phyloP scores from a whole-genome alignment of 2,329 filamentous ascomycete species.

The Phaeoacremonium minimum region DNA sequence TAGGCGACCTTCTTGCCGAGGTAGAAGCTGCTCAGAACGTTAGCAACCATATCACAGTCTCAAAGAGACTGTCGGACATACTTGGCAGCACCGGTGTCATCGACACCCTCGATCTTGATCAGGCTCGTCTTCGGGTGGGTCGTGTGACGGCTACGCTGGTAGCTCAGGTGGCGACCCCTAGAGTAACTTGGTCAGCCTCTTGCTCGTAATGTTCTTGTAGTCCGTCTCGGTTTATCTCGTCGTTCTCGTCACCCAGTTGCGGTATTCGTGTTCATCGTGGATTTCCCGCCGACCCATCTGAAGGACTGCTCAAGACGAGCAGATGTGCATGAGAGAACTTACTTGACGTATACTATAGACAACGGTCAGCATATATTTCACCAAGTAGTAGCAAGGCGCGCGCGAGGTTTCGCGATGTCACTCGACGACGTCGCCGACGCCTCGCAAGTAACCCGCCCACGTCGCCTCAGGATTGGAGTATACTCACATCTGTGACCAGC shows the following conservation, averaged over 20 bases:
- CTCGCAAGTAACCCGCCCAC: too few species aligned
- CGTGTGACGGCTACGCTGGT: slow-evolving; percentile 91
- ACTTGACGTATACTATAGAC: slow-evolving; percentile 79
- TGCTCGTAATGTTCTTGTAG: slow-evolving; percentile 12
- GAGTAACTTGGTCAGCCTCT: slow-evolving; percentile 16
- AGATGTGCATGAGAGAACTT: too few species aligned
- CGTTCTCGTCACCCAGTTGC: slow-evolving; percentile 5
- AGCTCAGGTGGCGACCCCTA: slow-evolving; percentile 97
- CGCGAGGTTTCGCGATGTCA: slow-evolving; percentile 7
- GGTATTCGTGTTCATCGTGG: background rate
- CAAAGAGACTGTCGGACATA: slow-evolving; percentile 40
- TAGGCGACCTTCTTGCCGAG: slow-evolving; percentile 98
- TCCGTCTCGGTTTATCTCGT: slow-evolving; percentile 15
- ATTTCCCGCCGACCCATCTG: too few species aligned
- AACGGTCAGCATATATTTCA: slow-evolving; percentile 30
- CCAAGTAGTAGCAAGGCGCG: slow-evolving; percentile 5
- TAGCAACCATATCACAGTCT: slow-evolving; percentile 12
- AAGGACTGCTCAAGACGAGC: too few species aligned
- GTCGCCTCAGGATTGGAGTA: too few species aligned
- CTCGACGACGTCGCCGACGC: slow-evolving; percentile 19
- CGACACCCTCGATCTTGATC: slow-evolving; percentile 98
- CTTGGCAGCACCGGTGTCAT: slow-evolving; percentile 83
- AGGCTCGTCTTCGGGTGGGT: slow-evolving; percentile 87
- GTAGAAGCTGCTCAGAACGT: slow-evolving; percentile 67
- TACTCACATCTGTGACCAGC: slow-evolving; percentile 84